Percentiles rank a stretch among this genome's conserved stretches.
Conservation (phyloP, 371 early-diverging fungal species). For the Syncephalastrum contaminatum region DNA sequence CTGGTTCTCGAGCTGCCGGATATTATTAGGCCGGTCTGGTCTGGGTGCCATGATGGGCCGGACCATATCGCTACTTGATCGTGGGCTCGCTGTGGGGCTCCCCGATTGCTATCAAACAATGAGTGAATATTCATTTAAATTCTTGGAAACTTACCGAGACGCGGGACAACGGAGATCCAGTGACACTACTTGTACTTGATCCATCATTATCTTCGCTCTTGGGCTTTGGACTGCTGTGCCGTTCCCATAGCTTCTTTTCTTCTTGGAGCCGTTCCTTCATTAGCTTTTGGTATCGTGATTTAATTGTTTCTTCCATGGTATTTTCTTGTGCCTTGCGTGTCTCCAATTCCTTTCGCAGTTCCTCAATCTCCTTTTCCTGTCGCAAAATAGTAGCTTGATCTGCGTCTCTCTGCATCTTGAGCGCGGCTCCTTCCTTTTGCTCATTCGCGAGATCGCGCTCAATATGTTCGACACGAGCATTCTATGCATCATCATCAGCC, state of each 20-base stretch:
- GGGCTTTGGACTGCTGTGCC: constrained; percentile 12
- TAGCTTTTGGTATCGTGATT: constrained; percentile 43
- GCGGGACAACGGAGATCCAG: neutral
- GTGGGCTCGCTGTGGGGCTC: constrained; percentile 27
- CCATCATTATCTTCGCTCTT: neutral
- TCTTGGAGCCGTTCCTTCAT: constrained; percentile 41
- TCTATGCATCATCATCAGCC: constrained; percentile 1
- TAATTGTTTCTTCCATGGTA: constrained; percentile 34
- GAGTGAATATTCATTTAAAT: neutral
- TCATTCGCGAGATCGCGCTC: constrained; percentile 27
- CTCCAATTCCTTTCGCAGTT: constrained; percentile 27
- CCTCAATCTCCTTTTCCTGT: constrained; percentile 27
- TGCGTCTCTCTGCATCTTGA: constrained; percentile 23
- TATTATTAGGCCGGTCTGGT: constrained; percentile 58
- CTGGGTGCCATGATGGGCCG: constrained; percentile 9
- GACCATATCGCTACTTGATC: constrained; percentile 38
- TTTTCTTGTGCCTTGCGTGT: constrained; percentile 34
- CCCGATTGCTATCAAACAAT: constrained; percentile 2
- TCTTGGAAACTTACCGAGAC: no score
- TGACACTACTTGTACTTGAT: neutral
- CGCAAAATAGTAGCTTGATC: constrained; percentile 21
- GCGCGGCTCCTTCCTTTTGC: constrained; percentile 20
- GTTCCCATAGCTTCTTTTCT: constrained; percentile 37
- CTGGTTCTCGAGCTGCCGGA: constrained; percentile 71
- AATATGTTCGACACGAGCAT: constrained; percentile 16